Evolutionary conservation across 176 grass and related monocot genomes (phyloP), one percentile per base, ranked within the genome.

Genomic region (Zoysia pacifica): DNA sequence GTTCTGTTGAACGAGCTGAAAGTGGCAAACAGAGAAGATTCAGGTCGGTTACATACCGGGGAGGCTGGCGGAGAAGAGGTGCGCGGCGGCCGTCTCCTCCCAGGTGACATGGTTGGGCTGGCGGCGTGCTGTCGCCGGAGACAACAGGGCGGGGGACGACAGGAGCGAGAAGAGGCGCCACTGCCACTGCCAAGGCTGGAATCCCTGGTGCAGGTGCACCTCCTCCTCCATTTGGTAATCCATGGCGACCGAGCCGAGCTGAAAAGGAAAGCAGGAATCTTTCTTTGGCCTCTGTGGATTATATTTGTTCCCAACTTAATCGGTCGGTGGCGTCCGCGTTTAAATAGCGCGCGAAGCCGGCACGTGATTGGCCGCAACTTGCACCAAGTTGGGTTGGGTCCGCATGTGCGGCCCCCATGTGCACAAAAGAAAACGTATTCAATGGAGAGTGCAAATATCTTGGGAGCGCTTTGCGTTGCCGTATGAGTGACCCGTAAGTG

Each of bases 21-120:
- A 36, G 20, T 20, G 11, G 3, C 18, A 20, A 13, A 12, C 36
- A 10, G 35, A 18, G 1, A 5, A 41, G 37, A 39, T 4, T 20
- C 65, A 49, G 65, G 3, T 28, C 13, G 60, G 48, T 2, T 47
- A 28, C 28, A 28, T 48, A 94, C 94, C 91, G 2, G 94, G 87
- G 66, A 97, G 82, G 68, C 78, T 56, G 69, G 84, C 91, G 10
- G 82, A 55, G 82, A 86, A 97, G 87, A 88, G 76, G 66, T 97
- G 91, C 54, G 87, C 88, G 19, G 87, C 79, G 18, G 82, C 84
- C 6, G 91, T 97, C 56, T 97, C 79, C 50, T 73, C 85, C 94
- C 89, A 94, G 28, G 73, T 84, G 78, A 97, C 91, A 76, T 86
- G 74, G 78, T 77, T 94, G 50, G 16, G 71, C 37, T 66, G 80